phyloP scores from a whole-genome alignment of 805 yeast species.

The Zygosaccharomyces rouxii region DNA sequence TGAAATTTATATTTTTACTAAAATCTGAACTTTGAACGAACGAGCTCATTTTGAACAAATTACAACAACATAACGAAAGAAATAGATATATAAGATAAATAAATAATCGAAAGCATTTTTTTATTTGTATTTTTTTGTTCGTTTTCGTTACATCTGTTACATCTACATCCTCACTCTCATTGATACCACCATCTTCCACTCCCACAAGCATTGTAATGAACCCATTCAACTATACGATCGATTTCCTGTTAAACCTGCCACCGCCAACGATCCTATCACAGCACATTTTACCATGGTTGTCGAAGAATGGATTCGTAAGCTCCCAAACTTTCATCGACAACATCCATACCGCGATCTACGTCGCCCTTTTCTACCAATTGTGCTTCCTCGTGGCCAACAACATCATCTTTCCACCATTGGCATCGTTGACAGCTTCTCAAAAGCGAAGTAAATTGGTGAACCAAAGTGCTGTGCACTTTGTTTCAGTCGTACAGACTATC shows the following conservation, averaged over 20 bases:
- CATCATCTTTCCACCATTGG: constrained; percentile 29
- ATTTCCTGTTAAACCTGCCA: constrained; percentile 19
- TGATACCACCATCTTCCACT: neutral
- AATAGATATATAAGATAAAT: no score
- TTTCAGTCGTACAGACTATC: constrained; percentile 77
- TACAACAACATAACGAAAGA: no score
- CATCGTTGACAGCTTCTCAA: constrained; percentile 14
- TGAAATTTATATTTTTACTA: no score
- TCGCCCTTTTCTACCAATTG: constrained; percentile 31
- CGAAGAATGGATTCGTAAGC: constrained; percentile 12
- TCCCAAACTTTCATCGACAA: constrained; percentile 25
- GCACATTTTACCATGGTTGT: constrained; percentile 17
- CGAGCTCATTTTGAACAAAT: neutral
- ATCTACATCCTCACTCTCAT: neutral
- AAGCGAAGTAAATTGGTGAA: constrained; percentile 18
- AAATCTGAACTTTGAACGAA: neutral
- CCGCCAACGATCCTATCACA: constrained; percentile 16
- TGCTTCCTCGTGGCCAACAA: constrained; percentile 27
- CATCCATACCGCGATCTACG: constrained; percentile 30
- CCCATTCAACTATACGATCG: constrained; percentile 7
- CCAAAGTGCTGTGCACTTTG: constrained; percentile 53
- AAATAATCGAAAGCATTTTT: no score
- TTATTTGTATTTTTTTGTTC: no score
- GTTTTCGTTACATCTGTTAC: neutral
- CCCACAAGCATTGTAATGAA: neutral